Evolutionary conservation across 2,329 filamentous ascomycete species (phyloP), one percentile per base, ranked within the genome.

Genomic region (Scytalidium sp.): DNA sequence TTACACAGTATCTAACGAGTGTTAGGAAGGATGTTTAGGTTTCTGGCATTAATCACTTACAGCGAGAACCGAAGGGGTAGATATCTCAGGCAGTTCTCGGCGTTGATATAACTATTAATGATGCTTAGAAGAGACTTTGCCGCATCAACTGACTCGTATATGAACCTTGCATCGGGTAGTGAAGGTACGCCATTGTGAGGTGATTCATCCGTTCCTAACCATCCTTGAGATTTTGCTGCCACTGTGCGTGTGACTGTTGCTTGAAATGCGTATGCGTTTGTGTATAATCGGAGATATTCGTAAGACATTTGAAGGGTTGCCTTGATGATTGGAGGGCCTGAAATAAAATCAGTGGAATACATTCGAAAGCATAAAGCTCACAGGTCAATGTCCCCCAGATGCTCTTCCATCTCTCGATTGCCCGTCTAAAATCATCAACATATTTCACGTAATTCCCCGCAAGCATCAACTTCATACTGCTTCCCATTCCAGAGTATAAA

Each of bases 251-350:
- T 79, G 46, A 78, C 80, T 2, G 83, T 85, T 2, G 85, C 85
- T 60, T 89, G 85, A 55, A 88, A 88, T 1, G 85, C 85, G 60
- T 88, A 89, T 0, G 85, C 85, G 52, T 87, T 88, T 41, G 84
- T 87, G 62, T 89, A 88, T 0, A 89, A 73, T 11, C 85, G 75
- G 2, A 89, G 67, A 60, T 87, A 88, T 56, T 88, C 84, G 59
- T 87, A 88, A 0, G 83, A 85, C 63, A 88, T 75, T 32, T 86
- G 74, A 2, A 88, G 67, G 2, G 80, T 85, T 3, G 82, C 80
- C 61, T 87, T 87, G 57, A 88, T 78, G 10, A 81, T 78, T 2
- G 80, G 75, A 1, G 84, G 84, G 60, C 79, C 76, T 79, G 45
- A 8, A n/a, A 13, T 46, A 48, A 64, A 44, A 65, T 56, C 19